Percentiles rank a stretch among this genome's conserved stretches.
These are phyloP conservation scores for Carex kokanica DNA, from an alignment of 176 grass and related monocot species.

Conservation along the genomic window DNA sequence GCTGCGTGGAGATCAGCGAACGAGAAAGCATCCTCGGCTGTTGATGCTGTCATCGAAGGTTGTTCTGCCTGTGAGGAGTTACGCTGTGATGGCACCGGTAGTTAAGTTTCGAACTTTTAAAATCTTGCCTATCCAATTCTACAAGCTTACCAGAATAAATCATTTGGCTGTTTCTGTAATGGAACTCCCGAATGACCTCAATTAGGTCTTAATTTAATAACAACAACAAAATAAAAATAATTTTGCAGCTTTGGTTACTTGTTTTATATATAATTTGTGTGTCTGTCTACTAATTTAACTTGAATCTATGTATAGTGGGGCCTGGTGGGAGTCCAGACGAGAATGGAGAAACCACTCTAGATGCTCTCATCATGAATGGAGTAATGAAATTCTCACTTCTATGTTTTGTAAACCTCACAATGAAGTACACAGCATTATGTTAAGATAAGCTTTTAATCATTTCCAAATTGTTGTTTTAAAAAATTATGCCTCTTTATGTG, in stretches of 20 bases:
- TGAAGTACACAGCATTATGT: neutral
- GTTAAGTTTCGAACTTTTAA: neutral
- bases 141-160: neutral
- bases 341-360: conserved; percentile 91
- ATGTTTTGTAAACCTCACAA: conserved; percentile 5
- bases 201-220: neutral
- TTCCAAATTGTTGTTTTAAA: neutral
- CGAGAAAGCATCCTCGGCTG: conserved; percentile 41
- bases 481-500: neutral
- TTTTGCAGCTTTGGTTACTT: neutral
- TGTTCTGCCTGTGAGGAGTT: conserved; percentile 81
- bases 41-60: conserved; percentile 67
- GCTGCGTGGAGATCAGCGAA: conserved; percentile 48
- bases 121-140: neutral
- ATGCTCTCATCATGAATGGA: conserved; percentile 98
- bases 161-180: neutral
- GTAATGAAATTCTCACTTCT: conserved; percentile 39
- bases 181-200: neutral
- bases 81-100: conserved; percentile 89
- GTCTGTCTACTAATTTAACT: conserved; percentile 17
- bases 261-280: neutral
- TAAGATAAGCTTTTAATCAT: neutral
- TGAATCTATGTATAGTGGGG: conserved; percentile 48
- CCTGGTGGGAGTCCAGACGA: conserved; percentile 92
- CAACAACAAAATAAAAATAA: neutral